phyloP scores from a whole-genome alignment of 2,329 filamentous ascomycete genomes.

The Keithomyces neogunnii region DNA sequence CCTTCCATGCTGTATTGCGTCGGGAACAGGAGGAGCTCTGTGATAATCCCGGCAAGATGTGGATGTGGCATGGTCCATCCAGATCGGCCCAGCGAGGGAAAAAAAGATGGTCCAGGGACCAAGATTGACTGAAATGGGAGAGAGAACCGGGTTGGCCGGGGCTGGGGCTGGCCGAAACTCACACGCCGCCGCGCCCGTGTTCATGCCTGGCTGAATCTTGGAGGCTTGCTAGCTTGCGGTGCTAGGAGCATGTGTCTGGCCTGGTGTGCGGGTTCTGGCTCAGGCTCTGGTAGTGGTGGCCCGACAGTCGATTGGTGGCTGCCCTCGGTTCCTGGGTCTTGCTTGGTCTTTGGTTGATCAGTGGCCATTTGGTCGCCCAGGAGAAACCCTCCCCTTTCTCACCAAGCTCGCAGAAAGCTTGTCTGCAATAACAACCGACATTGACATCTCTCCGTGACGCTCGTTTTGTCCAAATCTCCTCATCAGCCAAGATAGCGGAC shows the following conservation, averaged over 20 bases:
- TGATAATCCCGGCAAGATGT: not conserved
- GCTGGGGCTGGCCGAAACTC: not conserved
- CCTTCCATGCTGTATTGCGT: too few relatives aligned
- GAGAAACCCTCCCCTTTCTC: not conserved
- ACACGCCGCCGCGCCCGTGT: not conserved
- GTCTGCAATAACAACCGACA: not conserved
- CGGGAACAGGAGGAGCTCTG: not conserved
- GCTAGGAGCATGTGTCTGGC: too few relatives aligned
- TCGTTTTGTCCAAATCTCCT: not conserved
- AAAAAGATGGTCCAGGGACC: not conserved
- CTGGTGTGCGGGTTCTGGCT: not conserved
- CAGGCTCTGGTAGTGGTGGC: not conserved
- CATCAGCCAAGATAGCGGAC: not conserved
- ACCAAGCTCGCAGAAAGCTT: not conserved
- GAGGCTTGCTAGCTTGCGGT: too few relatives aligned
- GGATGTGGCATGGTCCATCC: constrained; percentile 1
- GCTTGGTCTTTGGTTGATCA: not conserved
- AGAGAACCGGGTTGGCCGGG: constrained; percentile 2
- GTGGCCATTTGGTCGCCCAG: not conserved
- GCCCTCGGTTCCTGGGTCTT: not conserved
- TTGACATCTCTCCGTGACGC: not conserved
- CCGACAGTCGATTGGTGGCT: not conserved
- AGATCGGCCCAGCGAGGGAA: constrained; percentile 6
- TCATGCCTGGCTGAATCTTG: not conserved
- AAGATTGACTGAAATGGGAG: not conserved